Evolutionary conservation across 2,329 filamentous ascomycete genomes (phyloP).

Genomic region (Neodidymelliopsis sp.): DNA sequence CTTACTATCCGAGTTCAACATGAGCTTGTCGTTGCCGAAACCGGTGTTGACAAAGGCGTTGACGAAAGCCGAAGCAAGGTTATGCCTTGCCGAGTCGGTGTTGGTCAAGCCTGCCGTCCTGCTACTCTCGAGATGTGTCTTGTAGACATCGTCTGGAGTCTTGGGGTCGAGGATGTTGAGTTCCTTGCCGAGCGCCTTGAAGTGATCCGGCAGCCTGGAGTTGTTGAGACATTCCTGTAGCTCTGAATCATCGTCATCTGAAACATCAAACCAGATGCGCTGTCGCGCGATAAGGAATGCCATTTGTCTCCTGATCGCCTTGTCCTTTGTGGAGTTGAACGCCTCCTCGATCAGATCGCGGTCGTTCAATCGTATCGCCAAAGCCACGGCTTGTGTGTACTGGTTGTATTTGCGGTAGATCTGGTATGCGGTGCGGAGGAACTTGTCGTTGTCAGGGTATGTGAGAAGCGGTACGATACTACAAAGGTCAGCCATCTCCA

Average conservation of each 20-base stretch:
- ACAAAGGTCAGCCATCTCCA: constrained; percentile 27
- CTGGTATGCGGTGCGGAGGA: constrained; percentile 88
- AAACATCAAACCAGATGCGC: constrained; percentile 80
- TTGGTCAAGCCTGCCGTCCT: constrained; percentile 93
- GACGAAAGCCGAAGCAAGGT: constrained; percentile 93
- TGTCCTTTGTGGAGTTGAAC: constrained; percentile 81
- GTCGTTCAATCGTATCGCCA: constrained; percentile 94
- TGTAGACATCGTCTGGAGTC: constrained; percentile 98
- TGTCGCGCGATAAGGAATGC: constrained; percentile 92
- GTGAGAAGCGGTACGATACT: constrained; percentile 97
- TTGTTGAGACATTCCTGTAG: constrained; percentile 87
- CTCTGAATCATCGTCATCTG: constrained; percentile 75
- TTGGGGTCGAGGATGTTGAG: constrained; percentile 97
- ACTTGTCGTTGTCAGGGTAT: constrained; percentile 95
- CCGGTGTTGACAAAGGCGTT: constrained; percentile 97
- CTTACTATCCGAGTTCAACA: constrained; percentile 85
- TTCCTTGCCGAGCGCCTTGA: constrained; percentile 93
- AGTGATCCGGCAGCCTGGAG: constrained; percentile 85
- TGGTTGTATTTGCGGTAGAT: constrained; percentile 96
- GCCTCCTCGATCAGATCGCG: constrained; percentile 80
- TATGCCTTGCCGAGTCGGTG: constrained; percentile 93
- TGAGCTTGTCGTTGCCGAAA: constrained; percentile 96
- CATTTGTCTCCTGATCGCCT: constrained; percentile 87
- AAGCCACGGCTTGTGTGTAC: constrained; percentile 88
- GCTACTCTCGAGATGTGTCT: constrained; percentile 96